Conservation (phyloP, 2,329 filamentous ascomycete species). For the Pseudogymnoascus pannorum region DNA sequence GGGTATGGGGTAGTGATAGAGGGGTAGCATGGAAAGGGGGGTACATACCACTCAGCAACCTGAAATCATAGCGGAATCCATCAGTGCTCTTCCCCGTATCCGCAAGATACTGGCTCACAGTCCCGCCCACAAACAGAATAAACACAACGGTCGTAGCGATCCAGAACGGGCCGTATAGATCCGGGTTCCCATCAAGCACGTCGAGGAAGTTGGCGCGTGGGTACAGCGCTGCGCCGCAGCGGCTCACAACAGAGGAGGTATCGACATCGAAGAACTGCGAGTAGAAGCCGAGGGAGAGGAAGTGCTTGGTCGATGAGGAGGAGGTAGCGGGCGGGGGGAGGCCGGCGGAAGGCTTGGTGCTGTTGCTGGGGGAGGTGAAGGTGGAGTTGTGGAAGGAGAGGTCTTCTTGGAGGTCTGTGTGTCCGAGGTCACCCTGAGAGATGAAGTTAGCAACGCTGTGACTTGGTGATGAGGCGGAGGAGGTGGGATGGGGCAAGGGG, state of each 20-base stretch:
- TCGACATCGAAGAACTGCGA: conserved; percentile 98
- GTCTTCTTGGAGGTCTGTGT: conserved; percentile 96
- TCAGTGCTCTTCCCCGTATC: conserved; percentile 50
- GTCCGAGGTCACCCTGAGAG: conserved; percentile 82
- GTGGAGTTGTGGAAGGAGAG: conserved; percentile 96
- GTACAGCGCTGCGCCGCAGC: conserved; percentile 83
- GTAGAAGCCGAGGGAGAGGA: conserved; percentile 92
- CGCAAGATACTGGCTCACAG: conserved; percentile 84
- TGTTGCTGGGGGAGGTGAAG: conserved; percentile 54
- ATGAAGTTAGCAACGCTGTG: conserved; percentile 13
- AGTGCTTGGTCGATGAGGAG: conserved; percentile 66
- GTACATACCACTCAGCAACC: conserved; percentile 66
- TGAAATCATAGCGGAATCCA: conserved; percentile 88
- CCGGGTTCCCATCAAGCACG: conserved; percentile 91
- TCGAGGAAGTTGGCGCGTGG: conserved; percentile 94
- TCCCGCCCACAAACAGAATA: conserved; percentile 90
- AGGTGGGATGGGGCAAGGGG: not conserved
- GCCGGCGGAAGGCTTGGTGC: conserved; percentile 33
- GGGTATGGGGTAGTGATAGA: not conserved
- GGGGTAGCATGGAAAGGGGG: not conserved
- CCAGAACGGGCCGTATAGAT: conserved; percentile 96
- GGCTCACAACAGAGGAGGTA: conserved; percentile 77
- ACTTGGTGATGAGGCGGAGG: not conserved
- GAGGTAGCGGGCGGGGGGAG: conserved; percentile 52
- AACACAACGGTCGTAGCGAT: conserved; percentile 96